phyloP scores from a whole-genome alignment of 208 protist species.

The Crithidia brevicula region DNA sequence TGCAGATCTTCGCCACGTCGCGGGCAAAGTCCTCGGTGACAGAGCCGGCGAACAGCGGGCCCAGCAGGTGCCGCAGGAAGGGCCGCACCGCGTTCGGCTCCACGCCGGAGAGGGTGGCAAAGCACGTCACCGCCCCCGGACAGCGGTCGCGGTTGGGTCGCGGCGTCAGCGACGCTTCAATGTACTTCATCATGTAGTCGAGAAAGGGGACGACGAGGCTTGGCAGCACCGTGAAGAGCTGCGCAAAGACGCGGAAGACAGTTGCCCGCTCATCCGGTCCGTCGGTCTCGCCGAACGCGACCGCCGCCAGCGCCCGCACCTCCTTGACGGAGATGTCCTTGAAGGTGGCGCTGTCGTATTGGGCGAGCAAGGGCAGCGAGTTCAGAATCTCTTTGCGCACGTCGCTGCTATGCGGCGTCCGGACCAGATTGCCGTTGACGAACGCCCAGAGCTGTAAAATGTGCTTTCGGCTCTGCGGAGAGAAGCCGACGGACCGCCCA shows the following conservation, averaged over 20 bases:
- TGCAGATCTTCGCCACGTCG: conserved; percentile 86
- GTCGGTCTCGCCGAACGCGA: conserved; percentile 50
- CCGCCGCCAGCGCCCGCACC: conserved; percentile 47
- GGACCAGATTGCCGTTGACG: conserved; percentile 50
- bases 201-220: conserved; percentile 71
- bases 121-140: conserved; percentile 82
- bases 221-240: conserved; percentile 65
- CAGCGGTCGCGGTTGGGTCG: conserved; percentile 65
- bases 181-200: conserved; percentile 79
- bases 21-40: conserved; percentile 77
- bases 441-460: conserved; percentile 69
- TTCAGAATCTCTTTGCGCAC: conserved; percentile 62
- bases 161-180: conserved; percentile 66
- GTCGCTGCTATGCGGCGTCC: conserved; percentile 27
- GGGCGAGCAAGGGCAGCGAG: conserved; percentile 70
- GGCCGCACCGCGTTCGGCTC: conserved; percentile 78
- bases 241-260: conserved; percentile 67
- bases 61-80: conserved; percentile 77
- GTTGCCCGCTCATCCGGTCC: conserved; percentile 58
- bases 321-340: conserved; percentile 52
- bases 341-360: conserved; percentile 74
- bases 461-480: conserved; percentile 29
- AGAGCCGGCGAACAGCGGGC: conserved; percentile 70
- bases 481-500: conserved; percentile 46
- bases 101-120: conserved; percentile 75